Conservation (phyloP, 192 early-diverging fungal genomes). For the Haplosporangium gracile region DNA sequence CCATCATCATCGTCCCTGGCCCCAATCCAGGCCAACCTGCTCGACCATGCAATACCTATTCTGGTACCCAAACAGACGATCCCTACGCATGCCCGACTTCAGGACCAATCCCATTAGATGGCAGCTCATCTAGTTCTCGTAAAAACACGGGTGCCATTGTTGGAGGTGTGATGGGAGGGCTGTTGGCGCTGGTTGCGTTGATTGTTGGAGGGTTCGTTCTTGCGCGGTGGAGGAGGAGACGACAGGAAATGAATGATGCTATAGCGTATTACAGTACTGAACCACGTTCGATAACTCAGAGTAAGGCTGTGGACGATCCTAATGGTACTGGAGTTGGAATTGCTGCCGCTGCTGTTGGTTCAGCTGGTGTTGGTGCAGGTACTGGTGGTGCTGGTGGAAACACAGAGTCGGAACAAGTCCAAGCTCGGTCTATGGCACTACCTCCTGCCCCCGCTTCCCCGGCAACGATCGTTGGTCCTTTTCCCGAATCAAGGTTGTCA, state of each 20-base stretch:
- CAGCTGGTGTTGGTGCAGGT: background rate
- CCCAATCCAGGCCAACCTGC: background rate
- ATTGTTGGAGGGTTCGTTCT: background rate
- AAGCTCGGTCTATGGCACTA: background rate
- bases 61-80: background rate
- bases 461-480: background rate
- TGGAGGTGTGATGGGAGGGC: background rate
- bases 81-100: background rate
- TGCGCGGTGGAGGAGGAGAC: background rate
- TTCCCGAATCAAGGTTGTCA: background rate
- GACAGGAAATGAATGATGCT: background rate
- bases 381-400: background rate
- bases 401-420: background rate
- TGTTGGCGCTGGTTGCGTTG: background rate
- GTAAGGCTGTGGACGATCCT: background rate
- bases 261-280: background rate
- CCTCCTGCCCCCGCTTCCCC: background rate
- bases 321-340: background rate
- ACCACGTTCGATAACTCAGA: background rate
- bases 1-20: background rate
- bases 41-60: background rate
- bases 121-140: background rate
- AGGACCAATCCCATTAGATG: background rate
- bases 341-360: background rate
- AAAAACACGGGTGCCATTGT: background rate